Evolutionary conservation across 345 rosid species (phyloP).

Genomic region (Hypericum androsaemum): DNA sequence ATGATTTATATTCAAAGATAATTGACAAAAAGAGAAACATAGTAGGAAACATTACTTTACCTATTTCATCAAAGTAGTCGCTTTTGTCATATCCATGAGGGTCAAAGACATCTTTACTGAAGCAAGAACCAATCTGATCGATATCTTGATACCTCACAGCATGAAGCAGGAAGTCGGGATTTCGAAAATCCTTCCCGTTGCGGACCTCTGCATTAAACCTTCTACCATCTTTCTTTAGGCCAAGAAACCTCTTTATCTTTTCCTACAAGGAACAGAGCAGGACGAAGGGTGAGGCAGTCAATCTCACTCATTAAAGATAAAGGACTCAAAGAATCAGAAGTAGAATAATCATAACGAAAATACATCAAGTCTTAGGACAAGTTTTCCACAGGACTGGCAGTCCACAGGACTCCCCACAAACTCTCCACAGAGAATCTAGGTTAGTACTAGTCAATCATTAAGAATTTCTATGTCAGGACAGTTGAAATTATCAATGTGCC

Average conservation of each 20-base stretch:
- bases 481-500: no score
- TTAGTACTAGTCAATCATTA: no score
- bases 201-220: constrained; percentile 95
- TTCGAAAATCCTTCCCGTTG: constrained; percentile 86
- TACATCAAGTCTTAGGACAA: no score
- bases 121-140: constrained; percentile 89
- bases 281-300: background rate
- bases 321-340: background rate
- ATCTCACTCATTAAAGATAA: background rate
- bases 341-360: no score
- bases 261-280: constrained; percentile 36
- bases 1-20: background rate
- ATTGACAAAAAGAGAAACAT: background rate
- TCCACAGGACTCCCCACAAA: no score
- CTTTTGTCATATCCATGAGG: constrained; percentile 86
- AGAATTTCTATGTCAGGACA: no score
- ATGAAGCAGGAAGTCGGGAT: constrained; percentile 84
- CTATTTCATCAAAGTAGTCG: constrained; percentile 74
- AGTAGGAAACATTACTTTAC: constrained; percentile 24
- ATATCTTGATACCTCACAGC: constrained; percentile 92
- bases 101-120: constrained; percentile 81
- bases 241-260: constrained; percentile 69
- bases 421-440: no score
- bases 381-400: no score
- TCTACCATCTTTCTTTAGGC: constrained; percentile 69